These are phyloP conservation scores for Solidago caesia DNA, from an alignment of 129 eudicot genomes.

Conservation along the genomic window DNA sequence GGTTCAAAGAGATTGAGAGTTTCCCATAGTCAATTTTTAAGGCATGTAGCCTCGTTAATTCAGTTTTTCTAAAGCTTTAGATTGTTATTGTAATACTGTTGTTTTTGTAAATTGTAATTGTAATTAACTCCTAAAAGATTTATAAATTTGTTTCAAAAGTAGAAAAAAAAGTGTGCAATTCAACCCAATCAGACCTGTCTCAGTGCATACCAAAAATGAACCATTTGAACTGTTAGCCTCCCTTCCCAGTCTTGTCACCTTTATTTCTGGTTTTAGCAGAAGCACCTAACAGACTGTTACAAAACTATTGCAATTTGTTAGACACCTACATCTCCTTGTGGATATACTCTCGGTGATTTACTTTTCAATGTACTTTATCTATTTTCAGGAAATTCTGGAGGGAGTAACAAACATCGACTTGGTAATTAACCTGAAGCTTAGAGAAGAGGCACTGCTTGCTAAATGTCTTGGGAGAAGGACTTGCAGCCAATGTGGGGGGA, in stretches of 20 bases:
- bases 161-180: not conserved
- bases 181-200: too few species aligned
- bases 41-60: not conserved
- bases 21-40: not conserved
- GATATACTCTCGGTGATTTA: not conserved
- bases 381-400: conserved; percentile 75
- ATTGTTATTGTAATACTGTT: not conserved
- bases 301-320: not conserved
- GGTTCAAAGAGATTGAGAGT: not conserved
- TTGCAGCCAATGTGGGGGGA: conserved; percentile 87
- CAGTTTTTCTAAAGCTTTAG: not conserved
- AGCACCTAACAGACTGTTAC: not conserved
- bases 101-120: not conserved
- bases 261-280: not conserved
- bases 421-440: conserved; percentile 83
- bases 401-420: conserved; percentile 80
- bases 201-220: too few species aligned
- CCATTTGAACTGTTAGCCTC: not conserved
- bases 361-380: conserved; percentile 6
- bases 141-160: not conserved
- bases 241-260: not conserved
- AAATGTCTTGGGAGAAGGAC: conserved; percentile 95
- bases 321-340: not conserved
- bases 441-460: conserved; percentile 80
- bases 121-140: not conserved